Evolutionary conservation across 164 flowering plant genomes (phyloP).

Genomic region (Tinospora cordifolia): DNA sequence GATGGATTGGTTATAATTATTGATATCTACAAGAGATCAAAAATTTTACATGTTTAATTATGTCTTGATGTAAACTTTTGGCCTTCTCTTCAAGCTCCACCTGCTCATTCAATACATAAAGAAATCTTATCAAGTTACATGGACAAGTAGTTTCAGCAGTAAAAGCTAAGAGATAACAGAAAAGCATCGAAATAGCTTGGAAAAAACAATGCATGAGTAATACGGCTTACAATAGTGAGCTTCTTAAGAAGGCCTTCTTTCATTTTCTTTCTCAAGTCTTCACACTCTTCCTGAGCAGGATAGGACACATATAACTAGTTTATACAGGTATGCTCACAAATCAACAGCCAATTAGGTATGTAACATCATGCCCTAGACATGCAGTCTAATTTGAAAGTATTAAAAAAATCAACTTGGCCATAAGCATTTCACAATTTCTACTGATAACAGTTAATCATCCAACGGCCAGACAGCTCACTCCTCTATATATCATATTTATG

Average conservation of each 20-base stretch:
- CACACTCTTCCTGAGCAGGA: slow-evolving; percentile 67
- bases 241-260: slow-evolving; percentile 48
- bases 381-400: background rate
- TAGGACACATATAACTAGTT: background rate
- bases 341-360: background rate
- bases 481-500: too few relatives aligned
- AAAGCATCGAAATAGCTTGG: background rate
- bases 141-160: background rate
- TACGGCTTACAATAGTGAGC: slow-evolving; percentile 56
- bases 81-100: slow-evolving; percentile 50
- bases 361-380: background rate
- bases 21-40: background rate
- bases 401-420: background rate
- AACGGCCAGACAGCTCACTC: too few relatives aligned
- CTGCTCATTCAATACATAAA: slow-evolving; percentile 20
- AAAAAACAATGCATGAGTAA: background rate
- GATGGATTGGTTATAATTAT: background rate
- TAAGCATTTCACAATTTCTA: too few relatives aligned
- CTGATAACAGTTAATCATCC: too few relatives aligned
- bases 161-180: background rate
- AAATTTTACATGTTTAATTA: slow-evolving; percentile 43
- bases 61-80: slow-evolving; percentile 40
- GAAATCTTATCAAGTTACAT: background rate
- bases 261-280: slow-evolving; percentile 49
- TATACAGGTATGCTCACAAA: background rate